Base-by-base conservation (phyloP, 305 asterid genomes). In the Stenogyne calaminthoides region DNA sequence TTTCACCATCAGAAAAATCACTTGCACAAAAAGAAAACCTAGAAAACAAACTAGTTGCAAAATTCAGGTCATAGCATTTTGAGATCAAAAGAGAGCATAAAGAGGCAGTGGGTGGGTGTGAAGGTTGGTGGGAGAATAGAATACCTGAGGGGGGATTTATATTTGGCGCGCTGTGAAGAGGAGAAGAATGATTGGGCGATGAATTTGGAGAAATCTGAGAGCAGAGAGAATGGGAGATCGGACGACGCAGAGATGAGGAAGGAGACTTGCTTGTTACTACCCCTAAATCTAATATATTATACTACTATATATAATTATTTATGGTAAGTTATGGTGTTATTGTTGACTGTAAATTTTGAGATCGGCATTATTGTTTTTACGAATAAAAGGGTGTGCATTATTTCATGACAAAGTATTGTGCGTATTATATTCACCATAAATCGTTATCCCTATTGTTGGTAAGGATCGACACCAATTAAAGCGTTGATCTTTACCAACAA, bases 241-340 rank as follows among this genome's bases (percentile, higher is more conserved):
- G 87, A 88, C 90, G 90, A 85, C 78, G 80, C 84, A 85, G 89
- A 88, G 82, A 51, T 59, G 80, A 60, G 78, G 81, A 72, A 36
- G 79, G 77, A 72, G 74, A 74, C 76, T 72, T 76, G 37, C 77
- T 72, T 80, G 61, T 73, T 67, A 76, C 76, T 61, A 25, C 3
- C n/a, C n/a, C 2, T 25, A 1, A 25, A 1, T 25, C 29, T 25
- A 25, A 25, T 25, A 25, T 25, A 1, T 25, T 25, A 25, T 25
- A 25, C 2, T n/a, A n/a, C n/a, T 25, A 25, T 25, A 25, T 25
- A 25, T 25, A 25, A 25, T 25, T 25, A 25, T 25, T 25, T 25
- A 25, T 25, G 39, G 4, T 34, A 34, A 3, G 29, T n/a, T n/a
- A n/a, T n/a, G n/a, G n/a, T n/a, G n/a, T 34, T 1, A 4, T 4